phyloP scores from a whole-genome alignment of 2,329 filamentous ascomycete species.

The Colletotrichum scovillei region DNA sequence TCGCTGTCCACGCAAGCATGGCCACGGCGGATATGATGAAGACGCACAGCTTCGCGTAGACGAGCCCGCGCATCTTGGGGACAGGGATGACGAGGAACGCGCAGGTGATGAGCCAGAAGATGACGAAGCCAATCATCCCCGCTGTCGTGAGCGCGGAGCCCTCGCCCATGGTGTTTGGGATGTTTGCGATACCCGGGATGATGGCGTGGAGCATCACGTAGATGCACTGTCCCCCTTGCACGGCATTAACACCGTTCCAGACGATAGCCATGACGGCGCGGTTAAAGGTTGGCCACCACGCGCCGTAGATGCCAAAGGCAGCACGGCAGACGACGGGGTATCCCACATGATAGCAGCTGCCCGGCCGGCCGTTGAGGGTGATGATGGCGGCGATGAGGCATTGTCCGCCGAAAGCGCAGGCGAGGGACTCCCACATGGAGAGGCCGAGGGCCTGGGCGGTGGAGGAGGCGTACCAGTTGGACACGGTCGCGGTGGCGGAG shows the following conservation, averaged over 20 bases:
- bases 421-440: constrained; percentile 61
- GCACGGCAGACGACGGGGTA: constrained; percentile 55
- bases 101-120: constrained; percentile 54
- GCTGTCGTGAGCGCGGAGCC: constrained; percentile 53
- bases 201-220: constrained; percentile 52
- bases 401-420: constrained; percentile 53
- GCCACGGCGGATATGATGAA: constrained; percentile 50
- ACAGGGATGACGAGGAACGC: constrained; percentile 50
- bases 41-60: constrained; percentile 45
- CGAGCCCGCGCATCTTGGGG: constrained; percentile 36
- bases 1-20: constrained; percentile 67
- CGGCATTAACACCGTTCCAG: constrained; percentile 55
- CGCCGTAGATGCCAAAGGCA: constrained; percentile 56
- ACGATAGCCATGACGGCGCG: constrained; percentile 57
- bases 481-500: constrained; percentile 50
- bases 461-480: constrained; percentile 51
- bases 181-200: constrained; percentile 51
- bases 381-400: constrained; percentile 53
- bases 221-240: constrained; percentile 47
- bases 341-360: constrained; percentile 55
- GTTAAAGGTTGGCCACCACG: constrained; percentile 56
- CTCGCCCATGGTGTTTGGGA: constrained; percentile 52
- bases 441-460: constrained; percentile 55
- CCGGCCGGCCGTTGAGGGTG: constrained; percentile 53
- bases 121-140: constrained; percentile 53